phyloP scores from a whole-genome alignment of 805 yeast genomes.

The Candida incommunis region DNA sequence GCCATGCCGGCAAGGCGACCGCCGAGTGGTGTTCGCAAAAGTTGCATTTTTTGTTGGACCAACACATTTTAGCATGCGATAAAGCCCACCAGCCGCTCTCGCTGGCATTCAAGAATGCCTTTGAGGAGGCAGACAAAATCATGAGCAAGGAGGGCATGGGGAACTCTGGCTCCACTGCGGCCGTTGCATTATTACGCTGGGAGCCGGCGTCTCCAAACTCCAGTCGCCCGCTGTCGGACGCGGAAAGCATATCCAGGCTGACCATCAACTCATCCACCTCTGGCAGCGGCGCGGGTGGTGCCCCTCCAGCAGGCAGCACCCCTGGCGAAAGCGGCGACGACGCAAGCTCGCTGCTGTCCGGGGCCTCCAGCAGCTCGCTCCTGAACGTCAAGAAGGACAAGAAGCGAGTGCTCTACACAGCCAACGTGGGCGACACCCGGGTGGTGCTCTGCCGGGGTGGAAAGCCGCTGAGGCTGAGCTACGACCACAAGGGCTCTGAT shows the following conservation, averaged over 20 bases:
- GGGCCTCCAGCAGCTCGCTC: neutral
- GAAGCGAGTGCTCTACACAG: conserved; percentile 66
- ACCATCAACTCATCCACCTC: conserved; percentile 1
- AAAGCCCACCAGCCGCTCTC: conserved; percentile 34
- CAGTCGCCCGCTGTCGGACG: too few relatives aligned
- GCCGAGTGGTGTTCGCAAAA: conserved; percentile 92
- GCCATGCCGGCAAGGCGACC: conserved; percentile 89
- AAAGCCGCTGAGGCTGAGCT: conserved; percentile 62
- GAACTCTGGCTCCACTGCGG: conserved; percentile 88
- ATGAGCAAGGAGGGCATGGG: conserved; percentile 50
- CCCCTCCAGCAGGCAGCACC: conserved; percentile 1
- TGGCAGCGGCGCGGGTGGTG: conserved; percentile 1
- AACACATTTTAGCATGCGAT: conserved; percentile 23
- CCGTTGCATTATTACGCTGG: conserved; percentile 84
- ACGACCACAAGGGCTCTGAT: conserved; percentile 91
- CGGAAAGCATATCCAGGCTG: neutral
- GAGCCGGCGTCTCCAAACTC: conserved; percentile 28
- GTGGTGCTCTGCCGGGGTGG: conserved; percentile 67
- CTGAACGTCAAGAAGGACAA: conserved; percentile 14
- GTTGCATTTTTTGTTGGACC: conserved; percentile 47
- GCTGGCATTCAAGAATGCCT: conserved; percentile 52
- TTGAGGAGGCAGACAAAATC: conserved; percentile 59
- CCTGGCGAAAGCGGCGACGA: neutral
- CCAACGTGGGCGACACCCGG: conserved; percentile 91
- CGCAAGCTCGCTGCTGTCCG: neutral